A percentile compares a stretch with the other conserved stretches of the same genome.
Evolutionary conservation across 257 asterid genomes (phyloP).

Genomic region (Coffea eugenioides): DNA sequence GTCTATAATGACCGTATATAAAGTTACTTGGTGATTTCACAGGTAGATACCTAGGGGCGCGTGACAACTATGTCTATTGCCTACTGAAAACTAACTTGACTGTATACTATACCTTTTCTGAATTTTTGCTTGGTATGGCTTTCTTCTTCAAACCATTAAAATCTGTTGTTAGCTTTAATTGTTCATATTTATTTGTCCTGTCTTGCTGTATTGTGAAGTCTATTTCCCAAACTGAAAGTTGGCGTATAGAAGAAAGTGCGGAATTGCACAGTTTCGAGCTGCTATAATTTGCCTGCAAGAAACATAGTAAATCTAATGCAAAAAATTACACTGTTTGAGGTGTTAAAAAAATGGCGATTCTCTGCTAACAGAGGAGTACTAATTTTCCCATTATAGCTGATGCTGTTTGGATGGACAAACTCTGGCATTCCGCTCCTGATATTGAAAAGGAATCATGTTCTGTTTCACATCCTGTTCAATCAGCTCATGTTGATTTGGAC

Average conservation of each 20-base stretch:
- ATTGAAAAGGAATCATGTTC: neutral
- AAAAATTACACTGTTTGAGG: neutral
- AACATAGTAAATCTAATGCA: neutral
- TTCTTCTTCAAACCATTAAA: neutral
- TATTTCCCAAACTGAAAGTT: neutral
- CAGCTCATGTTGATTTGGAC: no score
- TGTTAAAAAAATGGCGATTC: neutral
- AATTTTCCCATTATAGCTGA: no score
- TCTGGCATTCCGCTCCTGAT: no score
- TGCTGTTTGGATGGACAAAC: no score
- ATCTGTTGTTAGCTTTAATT: neutral
- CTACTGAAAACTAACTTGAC: neutral
- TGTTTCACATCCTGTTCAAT: neutral
- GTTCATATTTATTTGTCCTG: no score
- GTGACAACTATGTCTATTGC: neutral
- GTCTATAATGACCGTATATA: neutral
- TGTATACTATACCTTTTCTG: neutral
- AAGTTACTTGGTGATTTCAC: no score
- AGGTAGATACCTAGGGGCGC: neutral
- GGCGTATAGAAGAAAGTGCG: neutral
- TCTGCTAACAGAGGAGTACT: neutral
- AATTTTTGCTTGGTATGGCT: neutral
- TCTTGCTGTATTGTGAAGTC: neutral
- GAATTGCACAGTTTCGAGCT: no score
- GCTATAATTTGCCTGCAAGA: neutral